phyloP scores from a whole-genome alignment of 2,329 filamentous ascomycete species.

The Aspergillus proliferans region DNA sequence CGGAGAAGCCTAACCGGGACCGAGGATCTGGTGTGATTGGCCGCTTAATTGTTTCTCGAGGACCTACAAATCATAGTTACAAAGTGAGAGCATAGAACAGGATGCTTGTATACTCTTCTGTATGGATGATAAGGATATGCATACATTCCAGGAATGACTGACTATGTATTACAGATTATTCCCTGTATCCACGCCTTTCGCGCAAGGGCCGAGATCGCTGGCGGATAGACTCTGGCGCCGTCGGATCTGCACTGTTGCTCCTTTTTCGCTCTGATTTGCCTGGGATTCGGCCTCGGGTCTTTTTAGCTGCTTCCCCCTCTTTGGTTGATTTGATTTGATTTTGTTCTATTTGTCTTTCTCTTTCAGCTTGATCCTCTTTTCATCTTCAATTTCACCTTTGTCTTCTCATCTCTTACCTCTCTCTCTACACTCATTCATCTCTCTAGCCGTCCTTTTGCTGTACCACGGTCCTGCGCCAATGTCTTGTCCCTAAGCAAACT shows the following conservation, averaged over 20 bases:
- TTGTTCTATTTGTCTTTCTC: not conserved
- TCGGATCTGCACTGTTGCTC: no score
- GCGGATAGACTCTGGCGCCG: not conserved
- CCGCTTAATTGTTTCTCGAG: not conserved
- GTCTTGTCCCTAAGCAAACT: not conserved
- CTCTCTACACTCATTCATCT: not conserved
- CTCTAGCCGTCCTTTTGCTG: not conserved
- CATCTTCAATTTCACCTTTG: slow-evolving; percentile 1
- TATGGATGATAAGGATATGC: not conserved
- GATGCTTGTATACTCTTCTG: not conserved
- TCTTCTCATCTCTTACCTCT: not conserved
- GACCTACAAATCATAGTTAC: no score
- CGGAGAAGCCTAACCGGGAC: not conserved
- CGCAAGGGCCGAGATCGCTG: not conserved
- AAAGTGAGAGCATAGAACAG: not conserved
- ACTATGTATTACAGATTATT: not conserved
- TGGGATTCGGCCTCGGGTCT: no score
- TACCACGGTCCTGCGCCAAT: not conserved
- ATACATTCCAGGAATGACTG: not conserved
- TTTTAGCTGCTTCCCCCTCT: no score
- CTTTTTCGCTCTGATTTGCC: no score
- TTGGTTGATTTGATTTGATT: no score
- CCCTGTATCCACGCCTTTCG: not conserved
- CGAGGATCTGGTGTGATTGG: not conserved
- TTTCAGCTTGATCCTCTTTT: not conserved